A percentile compares a stretch with the other conserved stretches of the same genome.
Conservation (phyloP, 441 rosid genomes). For the Arabidopsis lyrata region DNA sequence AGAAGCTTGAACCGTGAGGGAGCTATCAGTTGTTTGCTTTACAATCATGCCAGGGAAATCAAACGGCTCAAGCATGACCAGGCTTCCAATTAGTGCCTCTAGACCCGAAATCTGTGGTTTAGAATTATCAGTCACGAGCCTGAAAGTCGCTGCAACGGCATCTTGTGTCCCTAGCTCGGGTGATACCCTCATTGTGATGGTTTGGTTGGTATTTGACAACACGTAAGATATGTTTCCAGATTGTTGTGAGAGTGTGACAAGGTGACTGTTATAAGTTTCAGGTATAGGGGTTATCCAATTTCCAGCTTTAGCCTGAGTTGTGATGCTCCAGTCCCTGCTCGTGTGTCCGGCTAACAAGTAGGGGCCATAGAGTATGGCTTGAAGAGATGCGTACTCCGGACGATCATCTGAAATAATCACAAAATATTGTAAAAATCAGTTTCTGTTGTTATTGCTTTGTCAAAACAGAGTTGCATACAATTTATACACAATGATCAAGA, state of each 20-base stretch:
- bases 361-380: conserved; percentile 89
- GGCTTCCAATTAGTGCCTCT: conserved; percentile 55
- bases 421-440: too few species aligned
- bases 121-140: conserved; percentile 54
- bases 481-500: conserved; percentile 1
- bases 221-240: conserved; percentile 58
- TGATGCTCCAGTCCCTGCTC: conserved; percentile 72
- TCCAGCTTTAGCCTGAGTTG: conserved; percentile 48
- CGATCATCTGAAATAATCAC: conserved; percentile 70
- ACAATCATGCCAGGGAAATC: conserved; percentile 82
- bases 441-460: neutral
- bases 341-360: conserved; percentile 79
- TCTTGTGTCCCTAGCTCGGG: conserved; percentile 66
- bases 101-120: conserved; percentile 34
- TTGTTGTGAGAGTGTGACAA: conserved; percentile 70
- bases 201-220: conserved; percentile 62
- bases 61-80: conserved; percentile 79
- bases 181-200: conserved; percentile 65
- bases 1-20: conserved; percentile 50
- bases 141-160: conserved; percentile 73
- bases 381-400: conserved; percentile 68
- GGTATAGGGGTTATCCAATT: conserved; percentile 76
- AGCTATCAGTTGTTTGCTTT: conserved; percentile 49
- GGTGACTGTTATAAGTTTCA: conserved; percentile 52
- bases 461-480: conserved; percentile 28